These are phyloP conservation scores for Teunomyces stri DNA, from an alignment of 805 yeast species.

Conservation along the genomic window DNA sequence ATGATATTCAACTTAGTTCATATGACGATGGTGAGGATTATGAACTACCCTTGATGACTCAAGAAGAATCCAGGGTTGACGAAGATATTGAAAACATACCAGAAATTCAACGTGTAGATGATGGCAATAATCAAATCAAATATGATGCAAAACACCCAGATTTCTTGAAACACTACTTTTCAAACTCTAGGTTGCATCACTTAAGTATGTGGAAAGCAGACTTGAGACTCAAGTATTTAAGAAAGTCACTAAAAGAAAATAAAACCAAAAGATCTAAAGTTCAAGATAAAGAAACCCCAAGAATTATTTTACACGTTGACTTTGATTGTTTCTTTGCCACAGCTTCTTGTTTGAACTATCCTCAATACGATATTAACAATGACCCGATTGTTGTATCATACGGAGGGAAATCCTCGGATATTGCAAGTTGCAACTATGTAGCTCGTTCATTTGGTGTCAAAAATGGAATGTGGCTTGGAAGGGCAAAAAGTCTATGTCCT, in stretches of 20 bases:
- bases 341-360: slow-evolving; percentile 63
- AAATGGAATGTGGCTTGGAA: slow-evolving; percentile 88
- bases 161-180: slow-evolving; percentile 68
- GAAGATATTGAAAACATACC: slow-evolving; percentile 3
- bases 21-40: background rate
- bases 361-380: slow-evolving; percentile 48
- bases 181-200: slow-evolving; percentile 83
- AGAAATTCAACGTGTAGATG: background rate
- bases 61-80: slow-evolving; percentile 9
- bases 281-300: background rate
- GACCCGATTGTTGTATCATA: slow-evolving; percentile 64
- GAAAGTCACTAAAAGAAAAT: slow-evolving; percentile 36
- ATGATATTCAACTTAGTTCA: background rate
- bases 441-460: slow-evolving; percentile 76
- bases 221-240: slow-evolving; percentile 58
- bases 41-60: slow-evolving; percentile 12
- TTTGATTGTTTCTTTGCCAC: slow-evolving; percentile 94
- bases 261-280: slow-evolving; percentile 1
- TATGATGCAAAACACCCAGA: slow-evolving; percentile 74
- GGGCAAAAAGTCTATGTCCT: slow-evolving; percentile 68
- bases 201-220: slow-evolving; percentile 84
- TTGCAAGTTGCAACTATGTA: slow-evolving; percentile 88
- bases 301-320: slow-evolving; percentile 72
- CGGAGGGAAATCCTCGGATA: slow-evolving; percentile 64
- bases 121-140: slow-evolving; percentile 2